phyloP scores from a whole-genome alignment of 1,139 yeast genomes.

The Wickerhamomyces sp. region DNA sequence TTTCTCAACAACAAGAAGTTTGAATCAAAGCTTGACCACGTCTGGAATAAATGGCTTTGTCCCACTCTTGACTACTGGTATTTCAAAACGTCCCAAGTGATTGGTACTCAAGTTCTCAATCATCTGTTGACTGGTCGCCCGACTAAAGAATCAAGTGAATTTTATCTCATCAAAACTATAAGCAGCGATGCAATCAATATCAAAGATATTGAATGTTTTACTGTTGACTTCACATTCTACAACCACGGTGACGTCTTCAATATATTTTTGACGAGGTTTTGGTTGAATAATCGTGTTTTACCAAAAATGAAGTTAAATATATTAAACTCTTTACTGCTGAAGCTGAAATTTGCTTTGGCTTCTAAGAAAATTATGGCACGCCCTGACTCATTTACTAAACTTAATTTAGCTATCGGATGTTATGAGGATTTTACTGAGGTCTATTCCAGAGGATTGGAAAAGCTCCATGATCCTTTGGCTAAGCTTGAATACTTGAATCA shows the following conservation, averaged over 20 bases:
- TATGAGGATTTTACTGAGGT: constrained; percentile 3
- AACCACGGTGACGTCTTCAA: constrained; percentile 4
- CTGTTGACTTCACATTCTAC: constrained; percentile 6
- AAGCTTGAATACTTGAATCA: constrained; percentile 16
- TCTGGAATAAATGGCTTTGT: not conserved
- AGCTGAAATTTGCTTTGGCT: constrained; percentile 5
- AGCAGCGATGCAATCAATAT: constrained; percentile 15
- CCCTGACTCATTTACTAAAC: not conserved
- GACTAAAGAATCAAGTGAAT: not conserved
- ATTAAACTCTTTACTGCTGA: constrained; percentile 10
- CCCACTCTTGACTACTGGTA: not conserved
- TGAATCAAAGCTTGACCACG: not conserved
- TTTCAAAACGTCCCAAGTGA: constrained; percentile 1
- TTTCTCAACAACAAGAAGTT: constrained; percentile 8
- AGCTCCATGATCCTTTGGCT: not conserved
- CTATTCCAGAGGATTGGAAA: not conserved
- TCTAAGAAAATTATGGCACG: not conserved
- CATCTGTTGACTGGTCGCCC: constrained; percentile 7
- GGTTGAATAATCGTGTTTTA: constrained; percentile 6
- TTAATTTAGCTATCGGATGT: not conserved
- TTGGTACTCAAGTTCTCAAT: constrained; percentile 3
- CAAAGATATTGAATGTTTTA: constrained; percentile 12
- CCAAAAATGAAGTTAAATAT: constrained; percentile 5
- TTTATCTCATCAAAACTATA: constrained; percentile 12
- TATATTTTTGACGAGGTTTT: constrained; percentile 7